Evolutionary conservation across 257 asterid genomes (phyloP).

Genomic region (Mentha longifolia): DNA sequence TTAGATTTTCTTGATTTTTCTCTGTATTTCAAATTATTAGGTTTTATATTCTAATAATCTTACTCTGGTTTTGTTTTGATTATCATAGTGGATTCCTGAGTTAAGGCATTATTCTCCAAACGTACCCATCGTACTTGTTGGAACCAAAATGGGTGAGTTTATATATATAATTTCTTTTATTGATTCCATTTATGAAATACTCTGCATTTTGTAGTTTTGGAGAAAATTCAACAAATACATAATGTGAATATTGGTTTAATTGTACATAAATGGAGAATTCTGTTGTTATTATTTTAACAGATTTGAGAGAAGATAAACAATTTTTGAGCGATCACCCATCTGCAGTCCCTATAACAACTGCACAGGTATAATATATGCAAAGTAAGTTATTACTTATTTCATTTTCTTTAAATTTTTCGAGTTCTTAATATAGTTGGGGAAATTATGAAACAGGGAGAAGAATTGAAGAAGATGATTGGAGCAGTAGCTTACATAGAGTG

Average conservation of each 20-base stretch:
- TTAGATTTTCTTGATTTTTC: neutral
- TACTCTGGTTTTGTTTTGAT: neutral
- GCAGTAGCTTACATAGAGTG: slow-evolving; percentile 88
- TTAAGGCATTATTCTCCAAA: slow-evolving; percentile 75
- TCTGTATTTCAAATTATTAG: neutral
- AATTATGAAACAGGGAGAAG: slow-evolving; percentile 67
- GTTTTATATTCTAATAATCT: neutral
- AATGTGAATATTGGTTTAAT: neutral
- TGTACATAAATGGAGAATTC: neutral
- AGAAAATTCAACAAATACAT: neutral
- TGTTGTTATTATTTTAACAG: slow-evolving; percentile 33
- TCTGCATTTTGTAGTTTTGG: neutral
- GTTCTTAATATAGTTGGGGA: neutral
- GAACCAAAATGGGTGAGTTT: slow-evolving; percentile 75
- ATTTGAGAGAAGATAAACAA: slow-evolving; percentile 82
- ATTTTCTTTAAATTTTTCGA: too few species aligned
- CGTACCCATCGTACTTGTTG: slow-evolving; percentile 82
- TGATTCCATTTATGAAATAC: neutral
- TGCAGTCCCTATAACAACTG: slow-evolving; percentile 61
- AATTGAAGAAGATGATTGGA: slow-evolving; percentile 73
- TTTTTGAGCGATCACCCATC: slow-evolving; percentile 76
- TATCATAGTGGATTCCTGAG: slow-evolving; percentile 80
- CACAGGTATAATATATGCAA: slow-evolving; percentile 58
- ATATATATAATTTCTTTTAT: neutral
- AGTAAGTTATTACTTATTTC: neutral